Evolutionary conservation across 768 basidiomycete species (phyloP), one percentile per base, ranked within the genome.

Genomic region (Pleurotus citrinopileatus): DNA sequence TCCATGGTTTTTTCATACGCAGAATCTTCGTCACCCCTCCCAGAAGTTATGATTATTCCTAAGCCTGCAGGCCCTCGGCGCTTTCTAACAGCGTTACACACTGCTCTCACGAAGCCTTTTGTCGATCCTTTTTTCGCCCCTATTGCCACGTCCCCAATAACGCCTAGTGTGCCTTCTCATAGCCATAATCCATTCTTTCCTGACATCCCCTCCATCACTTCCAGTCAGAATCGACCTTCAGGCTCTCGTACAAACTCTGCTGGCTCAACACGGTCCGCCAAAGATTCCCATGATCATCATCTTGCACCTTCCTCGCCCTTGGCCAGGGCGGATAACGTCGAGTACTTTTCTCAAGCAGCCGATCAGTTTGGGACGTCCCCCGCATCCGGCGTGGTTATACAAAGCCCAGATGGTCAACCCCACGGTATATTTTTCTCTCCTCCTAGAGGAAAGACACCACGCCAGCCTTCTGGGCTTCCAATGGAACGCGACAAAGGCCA

Each of bases 401-500:
- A 95, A 60, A 91, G 87, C 63, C 92, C 94, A 1, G 94, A 96
- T 66, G 96, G 96, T 0, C 86, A 93, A 60, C 91, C 93, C 2
- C 81, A 91, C n/a, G 96, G 94, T 9, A 95, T 99, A 54, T 91
- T 94, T 73, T 99, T 98, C 70, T 89, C 94, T 57, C 96, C 95
- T n/a, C 52, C 52, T 1, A 77, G 80, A 26, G 72, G 57, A 58
- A 81, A 71, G 66, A 75, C 59, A 10, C 66, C 63, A 7, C 61
- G 67, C 48, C 70, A 65, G 36, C 59, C 67, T 12, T 62, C 66
- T 44, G 73, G 71, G 40, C 69, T 68, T 22, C 62, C 67, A 7
- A 76, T 77, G 70, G 83, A 84, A 53, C 58, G 78, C 20, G 77
- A 79, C 54, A 75, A 73, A 54, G 73, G 73, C 1, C 75, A 73